Base-by-base conservation (phyloP, 2,329 filamentous ascomycete species). In the Plectosphaerella cucumerina region DNA sequence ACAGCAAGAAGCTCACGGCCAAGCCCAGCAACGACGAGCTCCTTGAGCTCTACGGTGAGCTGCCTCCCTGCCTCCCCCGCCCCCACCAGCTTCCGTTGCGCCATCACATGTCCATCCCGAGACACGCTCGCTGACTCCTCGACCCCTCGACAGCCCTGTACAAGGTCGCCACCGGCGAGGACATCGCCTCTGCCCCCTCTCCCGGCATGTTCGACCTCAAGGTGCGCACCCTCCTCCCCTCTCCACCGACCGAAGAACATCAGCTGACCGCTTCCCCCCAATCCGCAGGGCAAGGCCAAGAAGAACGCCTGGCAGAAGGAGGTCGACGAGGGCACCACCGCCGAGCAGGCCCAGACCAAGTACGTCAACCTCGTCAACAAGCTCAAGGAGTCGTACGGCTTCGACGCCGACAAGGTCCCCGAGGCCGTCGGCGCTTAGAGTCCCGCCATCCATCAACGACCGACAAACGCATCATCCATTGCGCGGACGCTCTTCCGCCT, bases 341-440 rank as follows among this genome's bases (percentile, higher is more conserved):
- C 80, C 55, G 78, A 86, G 57, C 70, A 84, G 58, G 91, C 91
- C 18, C 87, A 95, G 80, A 77, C 82, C 67, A 74, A 80, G 65
- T 97, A 96, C 72, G 80, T 95, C 62, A 75, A 77, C 59, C 74
- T 86, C 55, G 83, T 94, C 57, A 84, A 90, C 70, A 68, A 75
- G 62, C 71, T 95, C 64, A 90, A 94, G 80, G 70, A 63, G 53
- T 80, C 81, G 67, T 81, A 86, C 70, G 87, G 85, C 53, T 87
- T 77, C 69, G 81, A 89, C 66, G 76, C 73, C 55, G 74, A 80
- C 70, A 86, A 86, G 78, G 70, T 61, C 56, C 81, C 83, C 59
- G 83, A 86, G 75, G 65, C 75, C 48, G 79, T 86, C 45, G 67
- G 68, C 53, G 62, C 50, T 52, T 63, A 61, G 59, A 31, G 39